phyloP scores from a whole-genome alignment of 257 asterid genomes.

The Capsicum baccatum region DNA sequence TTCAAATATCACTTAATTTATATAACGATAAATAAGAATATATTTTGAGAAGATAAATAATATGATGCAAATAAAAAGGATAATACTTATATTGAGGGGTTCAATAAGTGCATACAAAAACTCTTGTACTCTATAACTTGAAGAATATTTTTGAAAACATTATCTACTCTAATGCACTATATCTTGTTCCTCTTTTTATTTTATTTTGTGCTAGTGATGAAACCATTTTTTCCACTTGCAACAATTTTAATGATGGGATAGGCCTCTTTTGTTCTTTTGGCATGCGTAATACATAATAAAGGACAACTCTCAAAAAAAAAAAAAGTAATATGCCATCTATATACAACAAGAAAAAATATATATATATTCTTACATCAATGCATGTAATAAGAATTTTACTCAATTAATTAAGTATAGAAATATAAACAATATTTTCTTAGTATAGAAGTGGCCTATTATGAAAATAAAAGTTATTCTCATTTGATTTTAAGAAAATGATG shows the following conservation, averaged over 20 bases:
- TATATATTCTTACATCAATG: background rate
- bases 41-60: no score
- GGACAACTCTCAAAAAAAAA: background rate
- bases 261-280: background rate
- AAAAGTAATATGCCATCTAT: background rate
- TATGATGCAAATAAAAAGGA: background rate
- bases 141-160: background rate
- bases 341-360: background rate
- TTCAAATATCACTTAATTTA: background rate
- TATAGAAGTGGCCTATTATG: background rate
- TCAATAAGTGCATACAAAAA: background rate
- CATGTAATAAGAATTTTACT: background rate
- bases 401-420: background rate
- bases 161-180: background rate
- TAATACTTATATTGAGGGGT: no score
- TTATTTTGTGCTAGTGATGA: constrained; percentile 18
- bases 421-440: background rate
- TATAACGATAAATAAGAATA: no score
- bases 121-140: background rate
- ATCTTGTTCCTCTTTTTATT: background rate
- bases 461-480: background rate
- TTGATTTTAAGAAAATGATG: background rate
- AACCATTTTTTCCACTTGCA: constrained; percentile 27
- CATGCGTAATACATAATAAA: constrained; percentile 13
- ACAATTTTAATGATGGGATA: constrained; percentile 29